Evolutionary conservation across 106 monocot species (phyloP).

Genomic region (Dendrobium chrysotoxum): DNA sequence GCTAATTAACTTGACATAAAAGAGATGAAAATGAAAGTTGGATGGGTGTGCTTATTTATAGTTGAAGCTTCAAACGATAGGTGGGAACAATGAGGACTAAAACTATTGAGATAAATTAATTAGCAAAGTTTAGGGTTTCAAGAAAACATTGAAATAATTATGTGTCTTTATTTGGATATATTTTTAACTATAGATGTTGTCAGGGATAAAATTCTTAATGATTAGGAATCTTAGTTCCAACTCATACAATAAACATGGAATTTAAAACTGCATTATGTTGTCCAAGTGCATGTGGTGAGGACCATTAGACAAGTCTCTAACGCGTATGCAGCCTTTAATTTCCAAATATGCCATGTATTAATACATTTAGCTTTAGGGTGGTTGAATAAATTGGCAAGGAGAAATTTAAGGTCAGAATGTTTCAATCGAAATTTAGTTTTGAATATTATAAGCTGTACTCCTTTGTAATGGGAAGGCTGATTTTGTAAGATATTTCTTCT

Average conservation of each 20-base stretch:
- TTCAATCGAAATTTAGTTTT: neutral
- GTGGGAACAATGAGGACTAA: neutral
- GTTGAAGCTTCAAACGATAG: neutral
- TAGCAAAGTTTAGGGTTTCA: neutral
- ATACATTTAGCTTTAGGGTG: neutral
- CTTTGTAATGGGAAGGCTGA: too few relatives aligned
- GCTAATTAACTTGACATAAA: neutral
- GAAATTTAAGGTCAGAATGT: neutral
- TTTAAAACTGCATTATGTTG: neutral
- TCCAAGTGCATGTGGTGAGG: conserved; percentile 1
- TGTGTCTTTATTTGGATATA: neutral
- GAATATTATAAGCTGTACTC: too few relatives aligned
- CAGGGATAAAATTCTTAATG: conserved; percentile 2
- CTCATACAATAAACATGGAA: neutral
- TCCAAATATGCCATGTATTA: neutral
- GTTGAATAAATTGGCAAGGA: neutral
- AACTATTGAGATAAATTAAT: neutral
- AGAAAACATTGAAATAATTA: neutral
- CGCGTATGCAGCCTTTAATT: too few relatives aligned
- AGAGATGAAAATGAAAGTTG: neutral
- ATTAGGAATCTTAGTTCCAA: conserved; percentile 7
- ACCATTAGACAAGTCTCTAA: neutral
- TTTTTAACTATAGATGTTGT: neutral
- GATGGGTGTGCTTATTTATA: neutral
- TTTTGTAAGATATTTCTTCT: too few relatives aligned